phyloP scores from a whole-genome alignment of 768 basidiomycete genomes.

The Amanita thiersii region DNA sequence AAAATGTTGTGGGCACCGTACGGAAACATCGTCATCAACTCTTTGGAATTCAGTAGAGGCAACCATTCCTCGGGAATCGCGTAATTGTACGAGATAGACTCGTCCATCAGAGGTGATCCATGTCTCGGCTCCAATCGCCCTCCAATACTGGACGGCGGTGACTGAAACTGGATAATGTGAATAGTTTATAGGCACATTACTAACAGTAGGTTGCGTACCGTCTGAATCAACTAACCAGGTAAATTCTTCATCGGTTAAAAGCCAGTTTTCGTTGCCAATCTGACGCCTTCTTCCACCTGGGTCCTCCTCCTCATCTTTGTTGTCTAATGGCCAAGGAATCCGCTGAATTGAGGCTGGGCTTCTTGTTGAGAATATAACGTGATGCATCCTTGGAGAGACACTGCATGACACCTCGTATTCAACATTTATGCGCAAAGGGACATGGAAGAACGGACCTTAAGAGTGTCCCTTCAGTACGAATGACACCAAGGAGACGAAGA shows the following conservation, averaged over 20 bases:
- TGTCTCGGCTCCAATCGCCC: conserved; percentile 55
- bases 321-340: conserved; percentile 72
- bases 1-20: not conserved
- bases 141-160: conserved; percentile 50
- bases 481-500: conserved; percentile 74
- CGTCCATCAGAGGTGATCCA: conserved; percentile 86
- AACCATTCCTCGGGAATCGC: conserved; percentile 26
- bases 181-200: not conserved
- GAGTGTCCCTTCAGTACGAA: conserved; percentile 68
- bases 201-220: conserved; percentile 32
- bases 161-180: conserved; percentile 43
- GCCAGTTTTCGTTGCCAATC: conserved; percentile 63
- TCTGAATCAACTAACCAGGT: conserved; percentile 71
- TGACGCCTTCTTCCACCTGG: conserved; percentile 22
- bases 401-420: conserved; percentile 27
- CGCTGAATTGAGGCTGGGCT: conserved; percentile 73
- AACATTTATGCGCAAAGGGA: not conserved
- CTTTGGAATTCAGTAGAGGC: conserved; percentile 13
- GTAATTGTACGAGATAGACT: conserved; percentile 68
- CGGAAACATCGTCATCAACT: conserved; percentile 13
- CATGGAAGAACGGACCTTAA: conserved; percentile 41
- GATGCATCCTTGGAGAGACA: conserved; percentile 64
- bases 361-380: conserved; percentile 67
- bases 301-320: conserved; percentile 28
- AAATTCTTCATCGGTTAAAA: conserved; percentile 54